A percentile compares a stretch with the other conserved stretches of the same genome.
Conservation (phyloP, 2,329 filamentous ascomycete genomes). For the Lithohypha guttulata region DNA sequence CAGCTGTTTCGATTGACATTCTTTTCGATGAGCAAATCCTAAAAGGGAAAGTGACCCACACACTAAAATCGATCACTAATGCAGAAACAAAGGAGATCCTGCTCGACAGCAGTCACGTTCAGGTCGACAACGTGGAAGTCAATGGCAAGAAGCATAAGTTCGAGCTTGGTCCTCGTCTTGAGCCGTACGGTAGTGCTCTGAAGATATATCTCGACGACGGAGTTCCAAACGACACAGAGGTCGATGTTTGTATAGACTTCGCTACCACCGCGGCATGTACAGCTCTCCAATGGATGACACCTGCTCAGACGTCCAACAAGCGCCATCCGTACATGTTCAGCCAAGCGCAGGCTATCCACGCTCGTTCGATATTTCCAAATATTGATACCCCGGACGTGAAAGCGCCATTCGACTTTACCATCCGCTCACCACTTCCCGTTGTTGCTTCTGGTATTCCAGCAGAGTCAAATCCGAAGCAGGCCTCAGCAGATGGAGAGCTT, state of each 20-base stretch:
- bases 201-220: constrained; percentile 39
- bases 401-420: constrained; percentile 82
- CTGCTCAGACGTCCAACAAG: constrained; percentile 87
- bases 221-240: constrained; percentile 35
- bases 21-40: constrained; percentile 73
- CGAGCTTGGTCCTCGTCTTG: constrained; percentile 57
- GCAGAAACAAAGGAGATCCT: constrained; percentile 64
- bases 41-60: constrained; percentile 64
- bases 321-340: constrained; percentile 97
- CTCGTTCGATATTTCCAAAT: constrained; percentile 86
- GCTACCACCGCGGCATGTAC: constrained; percentile 82
- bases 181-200: constrained; percentile 52
- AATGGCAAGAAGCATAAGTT: constrained; percentile 56
- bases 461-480: constrained; percentile 33
- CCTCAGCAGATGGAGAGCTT: constrained; percentile 44
- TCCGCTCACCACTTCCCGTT: constrained; percentile 79
- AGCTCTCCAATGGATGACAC: constrained; percentile 88
- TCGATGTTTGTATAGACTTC: constrained; percentile 53
- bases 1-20: constrained; percentile 67
- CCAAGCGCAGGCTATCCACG: constrained; percentile 94
- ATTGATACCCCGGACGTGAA: constrained; percentile 97
- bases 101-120: constrained; percentile 76
- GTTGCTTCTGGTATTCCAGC: constrained; percentile 72
- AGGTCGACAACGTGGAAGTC: constrained; percentile 61
- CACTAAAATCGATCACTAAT: constrained; percentile 66